phyloP scores from a whole-genome alignment of 2,329 filamentous ascomycete genomes.

The Colletotrichum sp. region DNA sequence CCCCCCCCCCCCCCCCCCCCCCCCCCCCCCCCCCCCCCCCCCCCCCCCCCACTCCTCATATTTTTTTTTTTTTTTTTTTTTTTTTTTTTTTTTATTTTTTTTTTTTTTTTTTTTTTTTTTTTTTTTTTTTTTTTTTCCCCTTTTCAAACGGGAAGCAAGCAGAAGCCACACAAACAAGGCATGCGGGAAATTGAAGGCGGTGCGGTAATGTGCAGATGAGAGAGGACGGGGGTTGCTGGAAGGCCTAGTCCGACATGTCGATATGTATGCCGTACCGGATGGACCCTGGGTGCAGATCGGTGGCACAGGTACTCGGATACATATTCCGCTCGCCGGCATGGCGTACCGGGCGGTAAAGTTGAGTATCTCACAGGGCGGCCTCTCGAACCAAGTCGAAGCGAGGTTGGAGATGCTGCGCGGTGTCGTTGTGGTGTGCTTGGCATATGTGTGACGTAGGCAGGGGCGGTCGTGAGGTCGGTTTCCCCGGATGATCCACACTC shows the following conservation, averaged over 20 bases:
- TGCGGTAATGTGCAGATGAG: neutral
- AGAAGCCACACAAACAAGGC: neutral
- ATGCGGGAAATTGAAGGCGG: neutral
- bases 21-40: no score
- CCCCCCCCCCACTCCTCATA: no score
- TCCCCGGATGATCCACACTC: conserved; percentile 4
- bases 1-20: no score
- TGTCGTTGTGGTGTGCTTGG: neutral
- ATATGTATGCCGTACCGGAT: neutral
- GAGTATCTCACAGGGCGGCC: neutral
- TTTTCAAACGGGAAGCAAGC: neutral
- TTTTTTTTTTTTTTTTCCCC: neutral
- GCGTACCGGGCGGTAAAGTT: neutral
- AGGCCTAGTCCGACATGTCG: neutral
- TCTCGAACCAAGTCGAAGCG: neutral
- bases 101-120: neutral
- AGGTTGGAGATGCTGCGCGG: neutral
- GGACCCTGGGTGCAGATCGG: neutral
- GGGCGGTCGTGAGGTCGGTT: neutral
- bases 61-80: neutral
- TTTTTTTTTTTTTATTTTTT: neutral
- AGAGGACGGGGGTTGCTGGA: neutral
- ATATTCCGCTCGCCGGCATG: neutral
- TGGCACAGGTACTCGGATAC: neutral
- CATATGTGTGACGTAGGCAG: neutral